A percentile compares a stretch with the other conserved stretches of the same genome.
These are phyloP conservation scores for Pyrus betulifolia DNA, from an alignment of 306 rosid species.

Conservation along the genomic window DNA sequence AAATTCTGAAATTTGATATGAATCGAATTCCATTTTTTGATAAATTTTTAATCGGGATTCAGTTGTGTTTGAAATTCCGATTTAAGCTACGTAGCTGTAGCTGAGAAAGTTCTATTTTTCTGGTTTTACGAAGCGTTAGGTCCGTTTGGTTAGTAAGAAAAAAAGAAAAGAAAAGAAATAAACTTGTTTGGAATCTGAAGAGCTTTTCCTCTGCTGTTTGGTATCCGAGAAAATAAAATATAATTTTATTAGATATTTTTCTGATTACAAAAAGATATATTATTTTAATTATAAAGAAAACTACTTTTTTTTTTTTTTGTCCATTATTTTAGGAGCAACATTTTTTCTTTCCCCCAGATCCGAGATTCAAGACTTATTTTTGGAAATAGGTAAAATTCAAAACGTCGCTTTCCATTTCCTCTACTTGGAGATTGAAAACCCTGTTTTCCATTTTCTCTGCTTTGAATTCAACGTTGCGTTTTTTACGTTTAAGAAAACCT, in stretches of 20 bases:
- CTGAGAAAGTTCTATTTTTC: not conserved
- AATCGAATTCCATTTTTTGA: not conserved
- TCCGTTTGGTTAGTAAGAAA: slow-evolving; percentile 11
- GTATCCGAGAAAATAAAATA: not conserved
- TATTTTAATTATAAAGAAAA: not conserved
- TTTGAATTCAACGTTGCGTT: slow-evolving; percentile 31
- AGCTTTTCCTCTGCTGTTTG: not conserved
- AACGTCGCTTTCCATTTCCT: not conserved
- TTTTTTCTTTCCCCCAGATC: slow-evolving; percentile 21
- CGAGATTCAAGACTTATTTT: not conserved
- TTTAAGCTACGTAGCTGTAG: not conserved
- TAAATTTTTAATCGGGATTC: not conserved
- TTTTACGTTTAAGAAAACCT: too few species aligned
- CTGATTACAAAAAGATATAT: not conserved
- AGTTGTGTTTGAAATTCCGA: not conserved
- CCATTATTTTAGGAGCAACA: not conserved
- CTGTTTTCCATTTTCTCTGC: too few species aligned
- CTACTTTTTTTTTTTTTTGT: not conserved
- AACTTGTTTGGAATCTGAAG: not conserved
- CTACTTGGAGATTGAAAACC: too few species aligned
- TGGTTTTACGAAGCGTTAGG: slow-evolving; percentile 7
- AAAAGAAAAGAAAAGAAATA: not conserved
- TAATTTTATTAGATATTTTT: not conserved
- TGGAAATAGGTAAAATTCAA: not conserved
- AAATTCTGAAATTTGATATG: not conserved